Base-by-base conservation (phyloP, 805 yeast species). In the Cyberlindnera petersonii region DNA sequence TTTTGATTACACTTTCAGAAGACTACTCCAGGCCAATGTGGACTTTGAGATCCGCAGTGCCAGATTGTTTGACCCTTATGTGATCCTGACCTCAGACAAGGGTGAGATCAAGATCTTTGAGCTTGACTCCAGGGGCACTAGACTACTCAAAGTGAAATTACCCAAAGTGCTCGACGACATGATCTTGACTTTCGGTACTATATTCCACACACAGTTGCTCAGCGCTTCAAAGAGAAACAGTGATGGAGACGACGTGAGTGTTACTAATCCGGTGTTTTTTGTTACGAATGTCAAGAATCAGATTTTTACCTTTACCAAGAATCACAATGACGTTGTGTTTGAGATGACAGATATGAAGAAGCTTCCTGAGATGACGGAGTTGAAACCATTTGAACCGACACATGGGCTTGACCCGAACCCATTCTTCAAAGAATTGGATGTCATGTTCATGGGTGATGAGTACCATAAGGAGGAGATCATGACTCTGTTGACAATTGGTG, bases 211-310 rank as follows among this genome's bases (percentile, higher is more conserved):
- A 21, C 58, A 68, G 7, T 52, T 77, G 45, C 58, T 77, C 26
- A 32, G 35, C 42, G 64, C 61, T 15, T 48, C 56, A 4, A 54
- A 50, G 23, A 42, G 55, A 15, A 41, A 46, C 1, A 56, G 56
- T 26, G 48, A 65, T 39, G 48, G 49, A 21, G 50, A 58, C 18
- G 37, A 51, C 14, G 47, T 47, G 32, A 46, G 34, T 2, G 58
- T 52, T 15, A 57, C 55, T 14, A 60, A 61, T 15, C 69, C 65
- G 39, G 68, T 66, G 0, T 83, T 82, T 49, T 69, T 84, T 31
- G 72, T 81, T 33, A 85, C 82, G 6, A 82, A 89, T 2, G 89
- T 87, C 42, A 89, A 82, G 55, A 85, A 83, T 51, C 72, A 87
- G 56, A 64, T 84, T 15, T 74, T 85, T 34, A 74, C 76, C 11